Percentiles rank a stretch among this genome's conserved stretches.
Evolutionary conservation across 352 stramenopile genomes (phyloP).

Genomic region (Phytophthora pinifolia): DNA sequence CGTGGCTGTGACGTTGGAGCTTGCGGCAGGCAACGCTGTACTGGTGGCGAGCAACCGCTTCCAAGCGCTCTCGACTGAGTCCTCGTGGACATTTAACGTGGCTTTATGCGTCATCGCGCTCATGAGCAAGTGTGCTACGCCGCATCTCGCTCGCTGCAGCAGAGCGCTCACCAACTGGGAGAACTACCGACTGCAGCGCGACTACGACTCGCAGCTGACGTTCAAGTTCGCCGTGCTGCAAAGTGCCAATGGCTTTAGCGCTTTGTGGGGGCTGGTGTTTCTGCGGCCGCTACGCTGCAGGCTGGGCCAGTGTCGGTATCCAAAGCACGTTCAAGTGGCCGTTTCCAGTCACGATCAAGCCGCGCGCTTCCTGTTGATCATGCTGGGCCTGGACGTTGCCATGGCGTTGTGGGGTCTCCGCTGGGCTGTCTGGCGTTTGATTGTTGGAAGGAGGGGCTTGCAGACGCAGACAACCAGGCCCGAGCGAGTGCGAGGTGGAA

Average conservation of each 20-base stretch:
- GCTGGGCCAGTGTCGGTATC: constrained; percentile 16
- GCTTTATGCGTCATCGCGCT: constrained; percentile 37
- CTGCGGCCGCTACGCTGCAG: constrained; percentile 34
- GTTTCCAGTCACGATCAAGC: constrained; percentile 51
- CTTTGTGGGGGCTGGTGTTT: constrained; percentile 59
- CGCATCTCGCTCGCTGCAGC: constrained; percentile 42
- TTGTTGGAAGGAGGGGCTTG: constrained; percentile 10
- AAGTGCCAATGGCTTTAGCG: constrained; percentile 60
- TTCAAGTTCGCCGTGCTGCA: constrained; percentile 74
- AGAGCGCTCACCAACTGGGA: constrained; percentile 63
- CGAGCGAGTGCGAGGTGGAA: constrained; percentile 3
- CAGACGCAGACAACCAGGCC: constrained; percentile 4
- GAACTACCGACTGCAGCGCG: constrained; percentile 66
- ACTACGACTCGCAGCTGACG: constrained; percentile 71
- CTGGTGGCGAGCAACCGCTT: constrained; percentile 43
- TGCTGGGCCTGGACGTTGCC: constrained; percentile 49
- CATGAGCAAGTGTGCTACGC: constrained; percentile 25
- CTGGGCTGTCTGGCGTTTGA: constrained; percentile 26
- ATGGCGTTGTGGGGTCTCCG: constrained; percentile 51
- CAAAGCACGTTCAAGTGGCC: constrained; percentile 9
- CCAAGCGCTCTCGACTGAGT: constrained; percentile 13
- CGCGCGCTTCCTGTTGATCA: constrained; percentile 43
- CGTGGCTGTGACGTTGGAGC: constrained; percentile 20
- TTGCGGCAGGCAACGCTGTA: constrained; percentile 33
- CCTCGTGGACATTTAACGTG: constrained; percentile 24